Percentiles rank a stretch among this genome's conserved stretches.
Evolutionary conservation across 345 rosid genomes (phyloP).

Genomic region (Microcos paniculata): DNA sequence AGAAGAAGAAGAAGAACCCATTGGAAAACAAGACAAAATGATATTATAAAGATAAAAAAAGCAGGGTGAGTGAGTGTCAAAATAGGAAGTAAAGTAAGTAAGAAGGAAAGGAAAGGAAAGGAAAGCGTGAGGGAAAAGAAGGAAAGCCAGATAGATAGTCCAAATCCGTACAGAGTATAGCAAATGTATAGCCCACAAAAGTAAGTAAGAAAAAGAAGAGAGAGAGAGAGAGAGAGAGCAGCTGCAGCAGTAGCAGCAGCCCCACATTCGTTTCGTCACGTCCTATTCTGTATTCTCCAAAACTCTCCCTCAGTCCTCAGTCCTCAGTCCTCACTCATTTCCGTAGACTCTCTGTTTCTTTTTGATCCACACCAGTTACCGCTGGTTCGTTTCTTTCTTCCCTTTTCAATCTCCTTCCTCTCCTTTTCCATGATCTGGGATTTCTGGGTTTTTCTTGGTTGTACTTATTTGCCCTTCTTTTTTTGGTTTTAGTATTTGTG

Average conservation of each 20-base stretch:
- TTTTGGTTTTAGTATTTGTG: neutral
- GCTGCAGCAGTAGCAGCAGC: neutral
- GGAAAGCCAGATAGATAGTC: neutral
- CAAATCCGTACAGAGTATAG: neutral
- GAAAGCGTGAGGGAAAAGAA: neutral
- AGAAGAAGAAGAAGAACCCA: too few species aligned
- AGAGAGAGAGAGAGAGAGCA: neutral
- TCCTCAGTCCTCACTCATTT: neutral
- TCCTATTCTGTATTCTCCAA: neutral
- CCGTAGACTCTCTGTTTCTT: neutral
- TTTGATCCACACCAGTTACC: neutral
- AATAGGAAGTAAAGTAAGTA: too few species aligned
- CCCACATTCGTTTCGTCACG: neutral
- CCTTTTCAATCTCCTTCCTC: neutral
- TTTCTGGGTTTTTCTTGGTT: neutral
- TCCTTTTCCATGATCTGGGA: neutral
- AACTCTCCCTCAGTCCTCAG: neutral
- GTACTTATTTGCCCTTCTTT: neutral
- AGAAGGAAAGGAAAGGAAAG: too few species aligned
- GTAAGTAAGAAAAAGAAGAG: neutral
- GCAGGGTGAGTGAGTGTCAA: too few species aligned
- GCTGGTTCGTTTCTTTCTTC: neutral
- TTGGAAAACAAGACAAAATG: too few species aligned
- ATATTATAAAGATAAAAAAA: too few species aligned
- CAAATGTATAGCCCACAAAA: neutral